These are phyloP conservation scores for Aspergillus persii DNA, from an alignment of 2,329 filamentous ascomycete species.

Conservation along the genomic window DNA sequence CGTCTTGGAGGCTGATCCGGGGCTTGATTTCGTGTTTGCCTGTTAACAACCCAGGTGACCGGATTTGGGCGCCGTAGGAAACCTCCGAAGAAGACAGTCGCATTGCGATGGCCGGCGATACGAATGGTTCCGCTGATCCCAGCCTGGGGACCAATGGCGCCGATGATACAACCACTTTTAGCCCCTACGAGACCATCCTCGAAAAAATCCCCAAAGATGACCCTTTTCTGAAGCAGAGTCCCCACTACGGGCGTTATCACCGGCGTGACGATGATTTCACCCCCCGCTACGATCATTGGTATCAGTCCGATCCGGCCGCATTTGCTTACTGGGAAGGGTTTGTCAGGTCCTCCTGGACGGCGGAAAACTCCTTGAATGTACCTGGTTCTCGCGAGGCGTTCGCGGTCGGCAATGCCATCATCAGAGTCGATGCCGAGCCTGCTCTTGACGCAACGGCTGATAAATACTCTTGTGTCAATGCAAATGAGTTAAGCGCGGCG, in stretches of 20 bases:
- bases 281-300: conserved; percentile 34
- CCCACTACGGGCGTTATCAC: conserved; percentile 35
- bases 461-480: conserved; percentile 33
- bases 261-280: conserved; percentile 36
- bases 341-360: conserved; percentile 30
- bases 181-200: conserved; percentile 37
- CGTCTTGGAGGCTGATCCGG: neutral
- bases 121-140: conserved; percentile 17
- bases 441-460: conserved; percentile 28
- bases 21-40: neutral
- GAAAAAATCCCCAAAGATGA: conserved; percentile 32
- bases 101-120: conserved; percentile 21
- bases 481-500: conserved; percentile 37
- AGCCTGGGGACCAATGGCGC: conserved; percentile 20
- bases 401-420: conserved; percentile 36
- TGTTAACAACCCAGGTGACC: neutral
- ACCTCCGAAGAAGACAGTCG: conserved; percentile 1
- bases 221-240: conserved; percentile 31
- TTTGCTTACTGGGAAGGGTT: conserved; percentile 37
- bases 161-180: conserved; percentile 14
- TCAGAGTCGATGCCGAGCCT: conserved; percentile 34
- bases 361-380: conserved; percentile 32
- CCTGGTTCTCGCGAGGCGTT: conserved; percentile 33
- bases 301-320: conserved; percentile 28
- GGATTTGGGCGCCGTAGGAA: neutral